A percentile compares a stretch with the other conserved stretches of the same genome.
phyloP scores from a whole-genome alignment of 805 yeast genomes.

The Ogataea polymorpha region DNA sequence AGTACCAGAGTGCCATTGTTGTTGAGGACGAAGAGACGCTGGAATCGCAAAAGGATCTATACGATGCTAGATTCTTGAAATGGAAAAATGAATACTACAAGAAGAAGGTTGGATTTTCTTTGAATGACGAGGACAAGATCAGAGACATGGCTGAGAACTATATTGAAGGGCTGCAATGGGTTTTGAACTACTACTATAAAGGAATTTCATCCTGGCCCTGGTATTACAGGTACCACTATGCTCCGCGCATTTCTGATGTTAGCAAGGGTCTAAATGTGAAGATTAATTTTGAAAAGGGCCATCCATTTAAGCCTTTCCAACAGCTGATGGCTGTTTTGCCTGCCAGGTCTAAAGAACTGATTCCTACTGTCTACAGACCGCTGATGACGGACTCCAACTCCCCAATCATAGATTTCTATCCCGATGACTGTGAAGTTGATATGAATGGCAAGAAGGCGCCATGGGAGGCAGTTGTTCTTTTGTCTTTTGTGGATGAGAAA shows the following conservation, averaged over 20 bases:
- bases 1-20: slow-evolving; percentile 60
- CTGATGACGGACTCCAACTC: slow-evolving; percentile 84
- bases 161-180: slow-evolving; percentile 97
- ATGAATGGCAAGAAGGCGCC: slow-evolving; percentile 92
- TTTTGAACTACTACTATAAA: slow-evolving; percentile 79
- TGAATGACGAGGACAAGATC: slow-evolving; percentile 57
- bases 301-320: slow-evolving; percentile 88
- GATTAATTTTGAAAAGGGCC: slow-evolving; percentile 62
- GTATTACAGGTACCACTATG: slow-evolving; percentile 86
- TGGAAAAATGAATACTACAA: slow-evolving; percentile 90
- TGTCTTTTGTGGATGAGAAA: slow-evolving; percentile 85
- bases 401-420: slow-evolving; percentile 88
- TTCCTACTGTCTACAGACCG: slow-evolving; percentile 74
- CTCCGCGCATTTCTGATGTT: slow-evolving; percentile 92
- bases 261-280: slow-evolving; percentile 63
- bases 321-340: slow-evolving; percentile 98
- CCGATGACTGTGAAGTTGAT: slow-evolving; percentile 82
- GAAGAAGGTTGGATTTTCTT: slow-evolving; percentile 70
- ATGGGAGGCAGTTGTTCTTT: slow-evolving; percentile 96
- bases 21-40: slow-evolving; percentile 57
- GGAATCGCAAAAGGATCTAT: slow-evolving; percentile 56
- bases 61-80: slow-evolving; percentile 65
- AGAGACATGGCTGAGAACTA: slow-evolving; percentile 72
- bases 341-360: slow-evolving; percentile 76
- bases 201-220: slow-evolving; percentile 97